Base-by-base conservation (phyloP, 2,329 filamentous ascomycete genomes). In the Arachnopeziza araneosa region DNA sequence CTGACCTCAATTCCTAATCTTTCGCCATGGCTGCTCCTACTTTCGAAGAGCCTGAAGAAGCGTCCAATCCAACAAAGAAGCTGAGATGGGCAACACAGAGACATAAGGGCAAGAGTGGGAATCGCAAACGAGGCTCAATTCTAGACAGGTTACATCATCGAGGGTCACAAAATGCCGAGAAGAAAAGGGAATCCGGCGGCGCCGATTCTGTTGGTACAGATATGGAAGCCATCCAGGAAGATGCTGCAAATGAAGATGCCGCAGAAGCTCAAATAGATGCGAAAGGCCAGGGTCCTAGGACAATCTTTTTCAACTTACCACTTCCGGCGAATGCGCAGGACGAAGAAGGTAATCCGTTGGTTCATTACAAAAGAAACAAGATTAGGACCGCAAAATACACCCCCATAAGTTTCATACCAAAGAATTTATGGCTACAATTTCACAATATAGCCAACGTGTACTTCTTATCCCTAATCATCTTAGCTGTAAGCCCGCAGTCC, bases 381-480 rank as follows among this genome's bases (percentile, higher is more conserved):
- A 96, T 99, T 74, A 84, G 96, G 68, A 99, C 95, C 2, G 91
- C 95, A 61, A 99, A 98, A 77, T 99, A 99, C 75, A 99, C 95
- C 8, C 89, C 96, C 9, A 76, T 99, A 64, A 96, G 90, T 62
- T 99, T 99, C 76, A 75, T 99, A 26, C 95, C 95, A 17, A 98
- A 98, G 79, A 98, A 99, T 76, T 73, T 99, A 71, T 99, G 88
- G 86, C 91, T 96, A 66, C 96, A 99, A 75, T 98, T 99, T 73
- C 93, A 99, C 77, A 98, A 98, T 72, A 89, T 99, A 70, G 95
- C 95, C 72, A 99, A 99, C 75, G 88, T 98, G 57, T 99, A 98
- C 78, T 99, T 99, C 82, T 80, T 98, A 68, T 97, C 98, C 77
- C 83, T 93, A 69, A 93, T 97, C 73, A 96, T 99, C 72, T 83